phyloP scores from a whole-genome alignment of 257 asterid genomes.

The Penstemon barbatus region DNA sequence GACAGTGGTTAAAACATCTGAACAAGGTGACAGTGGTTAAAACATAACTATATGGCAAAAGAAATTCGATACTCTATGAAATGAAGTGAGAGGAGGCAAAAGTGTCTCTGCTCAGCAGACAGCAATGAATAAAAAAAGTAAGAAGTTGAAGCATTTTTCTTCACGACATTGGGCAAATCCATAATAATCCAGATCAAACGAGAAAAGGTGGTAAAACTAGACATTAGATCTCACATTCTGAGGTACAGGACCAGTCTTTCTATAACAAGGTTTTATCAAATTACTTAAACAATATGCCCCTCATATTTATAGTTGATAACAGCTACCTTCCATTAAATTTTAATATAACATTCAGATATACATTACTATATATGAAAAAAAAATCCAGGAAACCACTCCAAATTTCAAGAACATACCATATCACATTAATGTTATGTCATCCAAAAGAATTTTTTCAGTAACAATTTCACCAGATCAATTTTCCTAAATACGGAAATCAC shows the following conservation, averaged over 20 bases:
- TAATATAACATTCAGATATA: not conserved
- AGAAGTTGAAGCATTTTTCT: conserved; percentile 6
- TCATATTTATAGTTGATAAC: conserved; percentile 6
- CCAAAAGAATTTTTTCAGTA: not conserved
- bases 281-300: not conserved
- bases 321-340: not conserved
- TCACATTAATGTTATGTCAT: not conserved
- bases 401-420: conserved; percentile 5
- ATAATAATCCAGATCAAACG: too few species aligned
- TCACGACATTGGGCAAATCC: too few species aligned
- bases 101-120: not conserved
- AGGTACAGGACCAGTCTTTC: not conserved
- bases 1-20: not conserved
- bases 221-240: not conserved
- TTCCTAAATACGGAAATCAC: conserved; percentile 1
- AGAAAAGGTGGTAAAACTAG: not conserved
- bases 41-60: not conserved
- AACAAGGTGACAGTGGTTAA: not conserved
- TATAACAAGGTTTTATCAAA: conserved; percentile 19
- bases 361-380: not conserved
- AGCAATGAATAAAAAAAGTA: not conserved
- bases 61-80: not conserved
- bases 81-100: not conserved
- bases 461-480: not conserved
- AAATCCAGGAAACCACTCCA: not conserved